Evolutionary conservation across 805 yeast species (phyloP), one percentile per base, ranked within the genome.

Genomic region (Ogataea polymorpha): DNA sequence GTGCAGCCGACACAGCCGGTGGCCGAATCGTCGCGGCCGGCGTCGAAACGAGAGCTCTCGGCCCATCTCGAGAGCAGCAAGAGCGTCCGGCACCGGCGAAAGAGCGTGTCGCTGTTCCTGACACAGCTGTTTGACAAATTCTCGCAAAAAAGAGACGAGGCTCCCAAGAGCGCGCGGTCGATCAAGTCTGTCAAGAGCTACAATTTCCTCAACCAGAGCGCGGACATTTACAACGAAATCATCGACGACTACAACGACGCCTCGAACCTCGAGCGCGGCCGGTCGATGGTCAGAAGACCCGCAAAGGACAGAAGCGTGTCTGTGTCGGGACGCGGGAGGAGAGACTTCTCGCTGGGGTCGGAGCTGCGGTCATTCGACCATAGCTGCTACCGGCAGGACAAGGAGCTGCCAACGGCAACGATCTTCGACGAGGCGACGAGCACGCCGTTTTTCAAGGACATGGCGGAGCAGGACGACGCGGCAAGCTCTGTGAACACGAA

Each of bases 171-270:
- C 30, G 37, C 43, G 8, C 35, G 39, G 21, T 34, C 39, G 6
- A 34, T 40, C 32, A 40, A 35, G 31, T 34, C 39, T 4, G 37
- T 41, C 29, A 34, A 30, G 28, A 41, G 44, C 26, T 34, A 29
- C 23, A 16, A 25, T 23, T 18, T 40, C 3, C 26, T 23, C 11
- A 27, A 32, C 29, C 46, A 35, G 17, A 49, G 49, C 32, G 44
- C 50, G 2, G 53, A 49, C 41, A 38, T 49, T 11, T 49, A 49
- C 35, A 35, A 40, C 24, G 53, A 49, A 32, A 49, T 49, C 15
- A 44, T 49, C 21, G 53, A 49, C 42, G 50, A 46, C 27, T 49
- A 49, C 32, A 47, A 44, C 33, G 47, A 49, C 30, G 26, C 49
- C 7, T 18, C 33, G 15, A 16, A 11, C 12, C 29, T 11, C 7